Percentiles rank a stretch among this genome's conserved stretches.
Conservation (phyloP, 2,329 filamentous ascomycete genomes). For the Trichoderma afroharzianum region DNA sequence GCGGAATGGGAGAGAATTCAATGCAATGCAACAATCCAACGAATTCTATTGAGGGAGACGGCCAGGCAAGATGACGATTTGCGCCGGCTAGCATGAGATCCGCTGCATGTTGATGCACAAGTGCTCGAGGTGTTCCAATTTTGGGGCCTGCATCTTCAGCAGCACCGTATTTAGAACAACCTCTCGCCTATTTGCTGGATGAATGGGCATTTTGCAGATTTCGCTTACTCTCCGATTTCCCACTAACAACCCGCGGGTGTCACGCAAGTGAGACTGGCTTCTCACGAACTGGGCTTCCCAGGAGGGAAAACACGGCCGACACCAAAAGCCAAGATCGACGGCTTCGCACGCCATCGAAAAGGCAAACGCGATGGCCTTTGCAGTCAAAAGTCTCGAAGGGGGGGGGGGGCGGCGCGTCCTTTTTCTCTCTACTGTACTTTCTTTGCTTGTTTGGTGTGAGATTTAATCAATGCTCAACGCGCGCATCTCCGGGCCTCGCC, state of each 20-base stretch:
- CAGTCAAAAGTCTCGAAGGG: neutral
- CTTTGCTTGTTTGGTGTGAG: neutral
- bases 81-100: neutral
- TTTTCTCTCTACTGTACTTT: neutral
- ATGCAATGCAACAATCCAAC: neutral
- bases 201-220: neutral
- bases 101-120: neutral
- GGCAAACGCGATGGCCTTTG: neutral
- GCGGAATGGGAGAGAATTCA: neutral
- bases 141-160: neutral
- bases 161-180: neutral
- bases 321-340: conserved; percentile 13
- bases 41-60: neutral
- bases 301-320: conserved; percentile 2
- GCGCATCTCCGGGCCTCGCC: neutral
- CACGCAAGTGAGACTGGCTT: neutral
- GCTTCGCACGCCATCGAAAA: neutral
- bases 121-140: neutral
- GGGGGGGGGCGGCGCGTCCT: neutral
- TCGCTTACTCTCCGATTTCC: neutral
- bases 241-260: neutral
- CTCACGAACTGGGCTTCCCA: neutral
- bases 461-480: conserved; percentile 14
- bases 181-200: neutral
- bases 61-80: conserved; percentile 4